Percentiles rank a stretch among this genome's conserved stretches.
These are phyloP conservation scores for Amanita pseudoporphyria DNA, from an alignment of 768 basidiomycete genomes.

Conservation along the genomic window DNA sequence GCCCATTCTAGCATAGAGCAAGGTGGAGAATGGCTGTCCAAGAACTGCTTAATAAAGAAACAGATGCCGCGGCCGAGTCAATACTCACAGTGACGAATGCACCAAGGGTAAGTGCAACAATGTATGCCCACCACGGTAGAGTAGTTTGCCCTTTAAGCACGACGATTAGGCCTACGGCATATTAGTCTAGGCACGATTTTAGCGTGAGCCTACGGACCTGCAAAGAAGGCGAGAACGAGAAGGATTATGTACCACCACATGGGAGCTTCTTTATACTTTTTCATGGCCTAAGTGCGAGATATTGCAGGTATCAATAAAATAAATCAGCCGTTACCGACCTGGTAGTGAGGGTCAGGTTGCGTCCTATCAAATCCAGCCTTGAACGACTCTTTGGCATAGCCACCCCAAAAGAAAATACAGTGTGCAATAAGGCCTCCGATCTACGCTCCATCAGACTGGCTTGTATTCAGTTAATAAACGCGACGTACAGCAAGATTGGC, in stretches of 20 bases:
- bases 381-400: slow-evolving; percentile 39
- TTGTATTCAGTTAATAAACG: neutral
- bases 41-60: neutral
- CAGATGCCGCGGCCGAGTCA: neutral
- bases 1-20: slow-evolving; percentile 50
- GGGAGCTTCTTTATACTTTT: slow-evolving; percentile 51
- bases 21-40: slow-evolving; percentile 42
- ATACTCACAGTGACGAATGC: slow-evolving; percentile 27
- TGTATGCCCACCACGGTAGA: slow-evolving; percentile 54
- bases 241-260: slow-evolving; percentile 52
- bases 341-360: slow-evolving; percentile 49
- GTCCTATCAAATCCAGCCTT: slow-evolving; percentile 33
- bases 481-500: slow-evolving; percentile 34
- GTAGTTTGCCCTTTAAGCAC: slow-evolving; percentile 50
- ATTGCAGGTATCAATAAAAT: neutral
- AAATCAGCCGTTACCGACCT: slow-evolving; percentile 18
- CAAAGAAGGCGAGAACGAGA: slow-evolving; percentile 40
- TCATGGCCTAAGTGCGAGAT: slow-evolving; percentile 30
- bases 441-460: slow-evolving; percentile 16
- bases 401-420: slow-evolving; percentile 47
- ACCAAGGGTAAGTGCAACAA: slow-evolving; percentile 45
- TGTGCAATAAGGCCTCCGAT: slow-evolving; percentile 55
- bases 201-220: slow-evolving; percentile 29
- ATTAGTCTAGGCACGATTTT: neutral
- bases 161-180: slow-evolving; percentile 37